Percentiles rank a stretch among this genome's conserved stretches.
These are phyloP conservation scores for Penicillium goetzii DNA, from an alignment of 495 filamentous ascomycete genomes.

Conservation along the genomic window DNA sequence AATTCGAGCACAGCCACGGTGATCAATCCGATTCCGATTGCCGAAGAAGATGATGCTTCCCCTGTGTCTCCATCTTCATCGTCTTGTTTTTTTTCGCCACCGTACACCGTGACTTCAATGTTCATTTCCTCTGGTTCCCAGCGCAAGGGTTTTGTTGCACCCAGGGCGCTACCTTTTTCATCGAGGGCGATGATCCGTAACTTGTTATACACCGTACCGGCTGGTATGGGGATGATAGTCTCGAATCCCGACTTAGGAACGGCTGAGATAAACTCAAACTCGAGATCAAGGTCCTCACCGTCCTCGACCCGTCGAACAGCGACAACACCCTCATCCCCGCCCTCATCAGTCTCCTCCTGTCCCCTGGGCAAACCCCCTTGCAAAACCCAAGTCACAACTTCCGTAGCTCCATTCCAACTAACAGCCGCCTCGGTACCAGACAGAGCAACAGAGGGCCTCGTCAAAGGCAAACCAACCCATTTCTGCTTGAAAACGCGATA, in stretches of 20 bases:
- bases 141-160: slow-evolving; percentile 8
- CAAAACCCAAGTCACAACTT: slow-evolving; percentile 42
- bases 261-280: slow-evolving; percentile 31
- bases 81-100: neutral
- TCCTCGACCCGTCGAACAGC: neutral
- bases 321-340: neutral
- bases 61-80: neutral
- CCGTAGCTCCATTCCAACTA: slow-evolving; percentile 52
- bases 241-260: slow-evolving; percentile 41
- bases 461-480: slow-evolving; percentile 41
- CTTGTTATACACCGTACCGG: slow-evolving; percentile 12
- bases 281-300: neutral
- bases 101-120: slow-evolving; percentile 12
- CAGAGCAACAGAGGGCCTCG: slow-evolving; percentile 35
- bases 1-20: slow-evolving; percentile 13
- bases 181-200: slow-evolving; percentile 26
- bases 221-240: slow-evolving; percentile 33
- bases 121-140: slow-evolving; percentile 25
- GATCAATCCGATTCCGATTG: slow-evolving; percentile 23
- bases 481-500: slow-evolving; percentile 44
- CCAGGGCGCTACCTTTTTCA: slow-evolving; percentile 10
- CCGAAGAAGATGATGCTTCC: neutral
- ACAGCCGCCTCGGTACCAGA: slow-evolving; percentile 30
- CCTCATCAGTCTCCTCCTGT: no score
- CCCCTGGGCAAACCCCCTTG: slow-evolving; percentile 27